These are phyloP conservation scores for Ogataea sp. DNA, from an alignment of 805 yeast species.

Conservation along the genomic window DNA sequence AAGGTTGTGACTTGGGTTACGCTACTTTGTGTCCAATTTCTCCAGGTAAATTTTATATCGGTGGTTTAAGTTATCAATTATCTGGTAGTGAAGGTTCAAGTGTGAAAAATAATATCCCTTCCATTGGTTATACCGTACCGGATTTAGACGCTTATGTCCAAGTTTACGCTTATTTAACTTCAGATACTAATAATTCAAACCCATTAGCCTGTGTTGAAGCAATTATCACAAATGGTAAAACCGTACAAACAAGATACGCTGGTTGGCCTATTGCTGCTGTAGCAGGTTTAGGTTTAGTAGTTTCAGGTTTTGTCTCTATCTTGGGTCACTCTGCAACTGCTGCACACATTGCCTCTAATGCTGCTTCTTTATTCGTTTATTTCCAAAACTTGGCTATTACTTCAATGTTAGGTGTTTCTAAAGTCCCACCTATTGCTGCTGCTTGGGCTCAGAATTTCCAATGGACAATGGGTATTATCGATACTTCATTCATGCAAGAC, in stretches of 20 bases:
- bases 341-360: slow-evolving; percentile 94
- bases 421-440: slow-evolving; percentile 93
- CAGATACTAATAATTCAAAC: slow-evolving; percentile 31
- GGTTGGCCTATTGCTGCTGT: slow-evolving; percentile 95
- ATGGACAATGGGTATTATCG: slow-evolving; percentile 93
- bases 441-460: slow-evolving; percentile 97
- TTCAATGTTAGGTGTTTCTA: slow-evolving; percentile 90
- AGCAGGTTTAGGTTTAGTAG: slow-evolving; percentile 78
- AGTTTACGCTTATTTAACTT: slow-evolving; percentile 51
- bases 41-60: slow-evolving; percentile 78
- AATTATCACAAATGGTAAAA: slow-evolving; percentile 74
- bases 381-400: slow-evolving; percentile 91
- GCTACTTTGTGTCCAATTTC: slow-evolving; percentile 72
- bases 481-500: slow-evolving; percentile 65
- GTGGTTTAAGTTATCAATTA: slow-evolving; percentile 6
- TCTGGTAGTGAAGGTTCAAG: slow-evolving; percentile 34
- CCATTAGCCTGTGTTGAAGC: slow-evolving; percentile 92
- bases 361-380: slow-evolving; percentile 85
- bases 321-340: slow-evolving; percentile 90
- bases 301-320: slow-evolving; percentile 81
- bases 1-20: slow-evolving; percentile 53
- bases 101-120: slow-evolving; percentile 64
- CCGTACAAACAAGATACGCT: slow-evolving; percentile 87
- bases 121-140: slow-evolving; percentile 83
- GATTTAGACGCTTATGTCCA: slow-evolving; percentile 89